phyloP scores from a whole-genome alignment of 1,139 yeast species.

The Blastobotrys apis region DNA sequence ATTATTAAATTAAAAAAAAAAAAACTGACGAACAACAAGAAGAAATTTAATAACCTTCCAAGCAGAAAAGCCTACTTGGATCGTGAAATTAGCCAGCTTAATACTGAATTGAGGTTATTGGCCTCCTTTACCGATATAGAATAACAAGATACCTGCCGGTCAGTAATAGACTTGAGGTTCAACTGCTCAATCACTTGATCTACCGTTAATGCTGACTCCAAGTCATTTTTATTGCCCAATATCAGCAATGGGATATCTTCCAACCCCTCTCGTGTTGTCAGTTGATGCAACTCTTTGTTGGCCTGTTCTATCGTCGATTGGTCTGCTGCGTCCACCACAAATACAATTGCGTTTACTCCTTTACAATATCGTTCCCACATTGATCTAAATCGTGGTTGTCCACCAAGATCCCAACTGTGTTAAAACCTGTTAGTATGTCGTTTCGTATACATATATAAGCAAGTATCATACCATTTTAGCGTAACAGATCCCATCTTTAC shows the following conservation, averaged over 20 bases:
- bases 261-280: conserved; percentile 33
- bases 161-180: conserved; percentile 33
- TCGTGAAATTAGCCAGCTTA: conserved; percentile 36
- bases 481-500: conserved; percentile 38
- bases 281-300: conserved; percentile 33
- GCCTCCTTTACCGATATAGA: conserved; percentile 40
- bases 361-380: conserved; percentile 43
- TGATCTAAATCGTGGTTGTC: conserved; percentile 40
- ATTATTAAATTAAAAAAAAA: too few relatives aligned
- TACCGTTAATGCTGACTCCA: conserved; percentile 33
- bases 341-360: conserved; percentile 39
- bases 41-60: too few relatives aligned
- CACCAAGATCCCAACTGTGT: conserved; percentile 40
- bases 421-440: background rate
- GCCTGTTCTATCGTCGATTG: conserved; percentile 31
- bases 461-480: conserved; percentile 33
- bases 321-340: conserved; percentile 39
- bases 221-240: conserved; percentile 39
- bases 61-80: too few relatives aligned
- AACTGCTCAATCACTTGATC: conserved; percentile 35
- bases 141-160: conserved; percentile 38
- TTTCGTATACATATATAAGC: background rate
- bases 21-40: too few relatives aligned
- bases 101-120: conserved; percentile 36
- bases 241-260: conserved; percentile 37